Percentiles rank a stretch among this genome's conserved stretches.
Conservation (phyloP, 2,329 filamentous ascomycete species). For the Alternaria sp. region DNA sequence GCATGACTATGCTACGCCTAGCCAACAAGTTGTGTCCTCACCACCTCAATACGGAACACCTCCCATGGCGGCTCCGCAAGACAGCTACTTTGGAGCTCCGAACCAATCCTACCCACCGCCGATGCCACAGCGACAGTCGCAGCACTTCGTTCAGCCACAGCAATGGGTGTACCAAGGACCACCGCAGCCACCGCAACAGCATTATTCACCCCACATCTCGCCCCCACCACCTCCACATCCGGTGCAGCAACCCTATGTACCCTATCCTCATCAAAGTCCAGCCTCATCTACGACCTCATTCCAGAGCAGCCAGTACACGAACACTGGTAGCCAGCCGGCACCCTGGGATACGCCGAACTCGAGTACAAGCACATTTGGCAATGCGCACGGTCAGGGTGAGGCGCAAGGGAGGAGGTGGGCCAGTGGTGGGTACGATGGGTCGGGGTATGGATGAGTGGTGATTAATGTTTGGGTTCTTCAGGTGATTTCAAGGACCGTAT, state of each 20-base stretch:
- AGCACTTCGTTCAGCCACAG: conserved; percentile 7
- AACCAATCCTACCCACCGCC: conserved; percentile 11
- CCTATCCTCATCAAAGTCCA: conserved; percentile 1
- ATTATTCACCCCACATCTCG: conserved; percentile 9
- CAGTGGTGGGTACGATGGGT: conserved; percentile 20
- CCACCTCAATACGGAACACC: background rate
- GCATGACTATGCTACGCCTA: conserved; percentile 9
- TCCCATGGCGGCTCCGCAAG: background rate
- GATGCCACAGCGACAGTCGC: conserved; percentile 2
- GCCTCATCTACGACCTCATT: conserved; percentile 14
- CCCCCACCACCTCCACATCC: conserved; percentile 4
- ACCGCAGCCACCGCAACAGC: background rate
- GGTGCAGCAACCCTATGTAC: background rate
- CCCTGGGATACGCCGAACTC: conserved; percentile 17
- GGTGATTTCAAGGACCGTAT: no score
- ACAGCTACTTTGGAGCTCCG: background rate
- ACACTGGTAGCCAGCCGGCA: conserved; percentile 1
- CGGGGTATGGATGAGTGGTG: conserved; percentile 13
- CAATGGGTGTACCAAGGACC: background rate
- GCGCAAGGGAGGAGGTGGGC: conserved; percentile 13
- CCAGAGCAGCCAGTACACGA: conserved; percentile 19
- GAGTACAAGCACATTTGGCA: background rate
- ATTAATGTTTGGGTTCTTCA: no score
- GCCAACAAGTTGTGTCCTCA: background rate
- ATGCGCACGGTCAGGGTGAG: conserved; percentile 2